These are phyloP conservation scores for Meredithiella fracta DNA, from an alignment of 2,329 filamentous ascomycete genomes.

Conservation along the genomic window DNA sequence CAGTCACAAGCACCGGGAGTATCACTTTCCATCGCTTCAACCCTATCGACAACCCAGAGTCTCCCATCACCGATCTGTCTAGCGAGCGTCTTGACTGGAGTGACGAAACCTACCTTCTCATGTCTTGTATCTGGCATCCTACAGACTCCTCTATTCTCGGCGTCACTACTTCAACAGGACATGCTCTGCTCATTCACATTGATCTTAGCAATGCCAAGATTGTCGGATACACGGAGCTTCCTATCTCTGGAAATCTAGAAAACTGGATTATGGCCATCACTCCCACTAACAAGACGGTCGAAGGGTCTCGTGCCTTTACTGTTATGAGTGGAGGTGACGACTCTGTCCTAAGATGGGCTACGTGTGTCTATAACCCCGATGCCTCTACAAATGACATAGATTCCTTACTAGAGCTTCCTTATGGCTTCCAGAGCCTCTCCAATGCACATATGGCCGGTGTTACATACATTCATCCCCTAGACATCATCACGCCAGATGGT, in stretches of 20 bases:
- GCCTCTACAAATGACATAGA: slow-evolving; percentile 14
- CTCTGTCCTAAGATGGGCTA: slow-evolving; percentile 37
- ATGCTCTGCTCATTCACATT: slow-evolving; percentile 39
- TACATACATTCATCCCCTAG: slow-evolving; percentile 65
- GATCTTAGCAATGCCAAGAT: slow-evolving; percentile 25
- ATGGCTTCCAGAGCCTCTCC: slow-evolving; percentile 23
- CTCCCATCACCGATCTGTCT: slow-evolving; percentile 25
- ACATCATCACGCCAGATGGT: slow-evolving; percentile 24
- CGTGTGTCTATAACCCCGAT: slow-evolving; percentile 17
- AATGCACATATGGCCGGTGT: slow-evolving; percentile 62
- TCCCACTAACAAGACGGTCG: slow-evolving; percentile 17
- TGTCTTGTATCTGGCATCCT: slow-evolving; percentile 62
- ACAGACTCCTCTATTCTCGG: slow-evolving; percentile 37
- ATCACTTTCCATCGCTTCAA: slow-evolving; percentile 47
- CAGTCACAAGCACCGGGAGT: slow-evolving; percentile 61
- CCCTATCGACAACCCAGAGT: slow-evolving; percentile 21
- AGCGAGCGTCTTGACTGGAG: slow-evolving; percentile 33
- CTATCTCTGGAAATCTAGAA: slow-evolving; percentile 42
- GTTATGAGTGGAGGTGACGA: slow-evolving; percentile 65
- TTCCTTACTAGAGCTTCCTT: slow-evolving; percentile 16
- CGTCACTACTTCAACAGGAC: slow-evolving; percentile 54
- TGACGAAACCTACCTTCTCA: slow-evolving; percentile 44
- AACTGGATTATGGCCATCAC: slow-evolving; percentile 58
- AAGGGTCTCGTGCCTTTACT: slow-evolving; percentile 20
- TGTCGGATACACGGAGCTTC: slow-evolving; percentile 22